Evolutionary conservation across 257 asterid genomes (phyloP).

Genomic region (Hygrophila difformis): DNA sequence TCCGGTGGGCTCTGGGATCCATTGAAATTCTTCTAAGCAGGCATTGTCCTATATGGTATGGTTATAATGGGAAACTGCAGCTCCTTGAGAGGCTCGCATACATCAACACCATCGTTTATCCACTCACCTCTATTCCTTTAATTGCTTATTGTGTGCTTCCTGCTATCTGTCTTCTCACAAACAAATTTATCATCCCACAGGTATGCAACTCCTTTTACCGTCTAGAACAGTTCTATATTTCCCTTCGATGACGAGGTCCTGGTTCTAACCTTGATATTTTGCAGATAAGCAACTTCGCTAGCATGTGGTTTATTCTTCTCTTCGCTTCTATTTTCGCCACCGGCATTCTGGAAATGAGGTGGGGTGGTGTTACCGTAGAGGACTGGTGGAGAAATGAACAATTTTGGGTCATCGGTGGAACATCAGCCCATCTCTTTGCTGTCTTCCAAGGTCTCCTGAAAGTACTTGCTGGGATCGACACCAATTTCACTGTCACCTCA

Average conservation of each 20-base stretch:
- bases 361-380: constrained; percentile 80
- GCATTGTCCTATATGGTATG: constrained; percentile 96
- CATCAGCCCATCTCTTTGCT: constrained; percentile 90
- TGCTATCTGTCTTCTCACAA: constrained; percentile 78
- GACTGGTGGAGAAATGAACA: constrained; percentile 99
- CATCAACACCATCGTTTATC: constrained; percentile 81
- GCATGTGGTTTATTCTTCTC: constrained; percentile 85
- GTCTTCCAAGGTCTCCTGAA: constrained; percentile 91
- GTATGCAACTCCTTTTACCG: constrained; percentile 20
- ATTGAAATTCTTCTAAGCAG: constrained; percentile 78
- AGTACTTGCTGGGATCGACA: constrained; percentile 86
- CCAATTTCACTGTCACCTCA: constrained; percentile 82
- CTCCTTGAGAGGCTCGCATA: constrained; percentile 71
- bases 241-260: no score
- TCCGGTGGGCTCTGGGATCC: constrained; percentile 94
- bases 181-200: constrained; percentile 80
- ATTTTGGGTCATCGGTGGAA: constrained; percentile 95
- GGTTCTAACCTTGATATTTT: constrained; percentile 10
- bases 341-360: constrained; percentile 77
- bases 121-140: constrained; percentile 76
- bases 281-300: constrained; percentile 87
- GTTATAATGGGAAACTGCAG: constrained; percentile 63
- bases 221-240: no score
- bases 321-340: constrained; percentile 71
- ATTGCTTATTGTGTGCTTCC: constrained; percentile 85